Evolutionary conservation across 1,284 basidiomycete species (phyloP), one percentile per base, ranked within the genome.

Genomic region (Wolfiporia cocos): DNA sequence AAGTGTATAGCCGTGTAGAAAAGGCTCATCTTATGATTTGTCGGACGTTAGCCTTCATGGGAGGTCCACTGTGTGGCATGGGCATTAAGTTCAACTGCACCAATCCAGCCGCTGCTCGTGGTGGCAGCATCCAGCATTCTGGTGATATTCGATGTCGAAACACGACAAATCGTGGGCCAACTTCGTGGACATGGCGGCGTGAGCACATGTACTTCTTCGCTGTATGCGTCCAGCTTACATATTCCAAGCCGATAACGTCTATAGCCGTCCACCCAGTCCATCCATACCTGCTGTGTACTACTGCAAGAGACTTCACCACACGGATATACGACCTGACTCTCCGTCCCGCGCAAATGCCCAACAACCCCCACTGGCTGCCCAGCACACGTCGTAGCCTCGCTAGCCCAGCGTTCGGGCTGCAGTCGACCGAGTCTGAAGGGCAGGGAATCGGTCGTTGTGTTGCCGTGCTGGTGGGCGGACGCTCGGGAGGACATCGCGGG

Each of bases 151-250:
- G 67, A 76, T 46, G 60, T 72, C 4, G 59, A 59, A 35, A 58
- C 54, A 14, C 61, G 63, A 24, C 55, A 57, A 3, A 46, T 78
- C 7, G 43, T 71, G 3, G 69, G 76, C 11, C 64, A 61, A 43
- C 61, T 82, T 24, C 74, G 76, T 39, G 84, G 83, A 1, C 85
- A 87, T 52, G 84, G 84, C 20, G 79, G 77, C 24, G 84, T 84
- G 62, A 59, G 76, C 58, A 3, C 21, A 5, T 17, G 12, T 22
- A 34, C 43, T 20, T 39, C 18, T 42, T 11, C 34, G 5, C 14
- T 35, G n/a, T 19, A 6, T 20, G n/a, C 39, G 52, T 41, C 49
- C 22, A 6, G 2, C 5, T 18, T 11, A 24, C 1, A 21, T 47
- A 18, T 39, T 35, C 19, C 20, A 49, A 86, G 83, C 66, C 71